Percentiles rank a stretch among this genome's conserved stretches.
These are phyloP conservation scores for Corynascus novoguineensis DNA, from an alignment of 495 filamentous ascomycete genomes.

Conservation along the genomic window DNA sequence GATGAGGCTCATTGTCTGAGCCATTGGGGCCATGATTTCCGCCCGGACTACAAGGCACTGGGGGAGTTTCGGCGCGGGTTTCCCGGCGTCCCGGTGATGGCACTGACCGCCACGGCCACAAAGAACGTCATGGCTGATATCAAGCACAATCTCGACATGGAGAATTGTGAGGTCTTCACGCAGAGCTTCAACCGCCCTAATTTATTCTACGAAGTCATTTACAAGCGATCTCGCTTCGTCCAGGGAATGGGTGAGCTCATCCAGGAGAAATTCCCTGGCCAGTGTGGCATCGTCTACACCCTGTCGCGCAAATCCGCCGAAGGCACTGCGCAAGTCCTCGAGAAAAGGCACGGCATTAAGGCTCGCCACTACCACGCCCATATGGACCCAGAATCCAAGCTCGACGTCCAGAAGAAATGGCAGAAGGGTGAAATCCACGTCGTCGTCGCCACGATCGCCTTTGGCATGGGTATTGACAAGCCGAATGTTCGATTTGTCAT, in stretches of 20 bases:
- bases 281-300: constrained; percentile 93
- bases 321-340: constrained; percentile 64
- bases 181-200: constrained; percentile 96
- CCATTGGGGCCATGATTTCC: constrained; percentile 98
- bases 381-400: constrained; percentile 59
- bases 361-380: constrained; percentile 84
- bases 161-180: constrained; percentile 65
- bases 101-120: constrained; percentile 90
- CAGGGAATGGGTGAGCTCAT: constrained; percentile 69
- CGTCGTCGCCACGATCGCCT: constrained; percentile 98
- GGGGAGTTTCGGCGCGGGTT: constrained; percentile 64
- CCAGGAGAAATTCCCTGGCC: constrained; percentile 53
- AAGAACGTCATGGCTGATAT: constrained; percentile 87
- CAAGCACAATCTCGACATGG: constrained; percentile 78
- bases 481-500: constrained; percentile 92
- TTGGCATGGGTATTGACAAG: constrained; percentile 99
- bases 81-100: constrained; percentile 80
- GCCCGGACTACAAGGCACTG: constrained; percentile 88
- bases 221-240: constrained; percentile 50
- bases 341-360: constrained; percentile 54
- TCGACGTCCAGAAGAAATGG: constrained; percentile 69
- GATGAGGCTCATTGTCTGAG: constrained; percentile 98
- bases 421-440: constrained; percentile 73
- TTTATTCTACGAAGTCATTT: constrained; percentile 73
- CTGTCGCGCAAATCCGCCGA: constrained; percentile 81